Evolutionary conservation across 257 asterid species (phyloP).

Genomic region (Solanum rostratum): DNA sequence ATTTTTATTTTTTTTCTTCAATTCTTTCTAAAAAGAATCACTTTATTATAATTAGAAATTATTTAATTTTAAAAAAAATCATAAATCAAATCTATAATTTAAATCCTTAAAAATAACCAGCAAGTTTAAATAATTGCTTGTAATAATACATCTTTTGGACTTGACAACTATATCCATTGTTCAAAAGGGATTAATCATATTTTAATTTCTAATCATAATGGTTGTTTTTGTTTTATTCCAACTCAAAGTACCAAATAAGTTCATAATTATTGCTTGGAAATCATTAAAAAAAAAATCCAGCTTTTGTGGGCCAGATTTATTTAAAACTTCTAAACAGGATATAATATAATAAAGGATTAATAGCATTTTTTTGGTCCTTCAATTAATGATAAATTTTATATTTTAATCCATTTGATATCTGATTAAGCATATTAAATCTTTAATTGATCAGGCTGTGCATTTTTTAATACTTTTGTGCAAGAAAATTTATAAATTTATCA

Average conservation of each 20-base stretch:
- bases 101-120: not conserved
- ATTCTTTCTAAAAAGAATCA: too few species aligned
- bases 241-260: not conserved
- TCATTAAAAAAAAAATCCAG: not conserved
- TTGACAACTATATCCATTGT: not conserved
- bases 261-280: not conserved
- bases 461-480: not conserved
- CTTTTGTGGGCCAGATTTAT: not conserved
- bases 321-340: not conserved
- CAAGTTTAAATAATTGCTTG: not conserved
- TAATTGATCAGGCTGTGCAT: not conserved
- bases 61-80: too few species aligned
- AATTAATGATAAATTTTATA: not conserved
- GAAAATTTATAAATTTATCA: not conserved
- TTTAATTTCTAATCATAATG: not conserved
- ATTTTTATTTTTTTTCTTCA: too few species aligned
- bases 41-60: too few species aligned
- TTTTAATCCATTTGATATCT: not conserved
- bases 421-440: not conserved
- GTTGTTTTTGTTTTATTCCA: not conserved
- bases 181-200: not conserved
- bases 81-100: not conserved
- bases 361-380: not conserved
- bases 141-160: not conserved
- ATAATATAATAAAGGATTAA: not conserved